Conservation (phyloP, 495 filamentous ascomycete species). For the Xylaria venustula region DNA sequence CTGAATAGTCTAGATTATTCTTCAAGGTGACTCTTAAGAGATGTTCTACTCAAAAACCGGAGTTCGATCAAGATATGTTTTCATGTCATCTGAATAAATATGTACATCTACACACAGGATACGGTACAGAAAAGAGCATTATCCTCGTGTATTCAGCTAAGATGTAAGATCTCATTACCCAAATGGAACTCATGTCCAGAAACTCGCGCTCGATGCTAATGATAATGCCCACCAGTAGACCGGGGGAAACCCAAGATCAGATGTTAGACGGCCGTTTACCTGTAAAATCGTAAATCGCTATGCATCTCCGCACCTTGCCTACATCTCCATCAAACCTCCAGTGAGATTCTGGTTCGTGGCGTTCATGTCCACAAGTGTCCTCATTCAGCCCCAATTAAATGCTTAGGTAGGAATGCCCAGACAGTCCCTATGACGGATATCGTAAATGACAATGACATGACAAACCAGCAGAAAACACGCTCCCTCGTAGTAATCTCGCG, state of each 20-base stretch:
- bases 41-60: too few species aligned
- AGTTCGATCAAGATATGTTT: too few species aligned
- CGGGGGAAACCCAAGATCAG: not conserved
- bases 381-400: constrained; percentile 45
- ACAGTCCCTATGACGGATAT: constrained; percentile 78
- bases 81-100: too few species aligned
- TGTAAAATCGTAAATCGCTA: not conserved
- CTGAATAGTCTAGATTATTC: too few species aligned
- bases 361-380: not conserved
- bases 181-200: too few species aligned
- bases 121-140: too few species aligned
- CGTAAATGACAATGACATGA: constrained; percentile 67
- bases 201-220: not conserved
- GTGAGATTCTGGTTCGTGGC: not conserved
- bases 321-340: not conserved
- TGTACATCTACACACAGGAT: too few species aligned
- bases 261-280: not conserved
- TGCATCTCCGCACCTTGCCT: not conserved
- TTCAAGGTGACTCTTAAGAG: too few species aligned
- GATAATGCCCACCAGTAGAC: not conserved
- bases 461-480: constrained; percentile 61
- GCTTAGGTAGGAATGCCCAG: constrained; percentile 82
- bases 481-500: constrained; percentile 67
- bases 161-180: too few species aligned
- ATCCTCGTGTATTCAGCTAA: too few species aligned